Conservation (phyloP, 2,329 filamentous ascomycete species). For the Hymenoscyphus infarciens region DNA sequence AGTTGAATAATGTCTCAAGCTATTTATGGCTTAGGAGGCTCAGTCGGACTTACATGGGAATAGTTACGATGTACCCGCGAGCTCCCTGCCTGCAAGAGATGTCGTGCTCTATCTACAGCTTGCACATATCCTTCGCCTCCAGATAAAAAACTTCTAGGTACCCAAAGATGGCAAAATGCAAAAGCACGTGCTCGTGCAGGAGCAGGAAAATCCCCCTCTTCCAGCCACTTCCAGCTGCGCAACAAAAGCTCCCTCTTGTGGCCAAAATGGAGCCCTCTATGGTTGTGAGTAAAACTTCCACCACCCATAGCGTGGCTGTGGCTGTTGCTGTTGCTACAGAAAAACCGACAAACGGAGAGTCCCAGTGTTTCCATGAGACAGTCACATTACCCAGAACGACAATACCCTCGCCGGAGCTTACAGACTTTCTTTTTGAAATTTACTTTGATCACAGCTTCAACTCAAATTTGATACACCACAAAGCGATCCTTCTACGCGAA, state of each 20-base stretch:
- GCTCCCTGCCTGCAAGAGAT: slow-evolving; percentile 22
- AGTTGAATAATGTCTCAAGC: background rate
- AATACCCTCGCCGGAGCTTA: slow-evolving; percentile 17
- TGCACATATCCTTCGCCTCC: slow-evolving; percentile 25
- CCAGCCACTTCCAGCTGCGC: background rate
- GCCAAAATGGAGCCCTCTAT: background rate
- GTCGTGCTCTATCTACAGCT: slow-evolving; percentile 18
- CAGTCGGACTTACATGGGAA: background rate
- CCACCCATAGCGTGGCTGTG: background rate
- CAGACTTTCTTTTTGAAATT: slow-evolving; percentile 19
- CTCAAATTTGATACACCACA: slow-evolving; percentile 19
- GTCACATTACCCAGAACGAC: background rate
- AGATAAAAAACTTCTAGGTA: slow-evolving; percentile 23
- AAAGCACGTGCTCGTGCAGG: slow-evolving; percentile 14
- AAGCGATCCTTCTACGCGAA: slow-evolving; percentile 18
- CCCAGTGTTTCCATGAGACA: background rate
- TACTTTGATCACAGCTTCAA: slow-evolving; percentile 20
- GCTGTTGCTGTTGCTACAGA: background rate
- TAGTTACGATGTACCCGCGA: slow-evolving; percentile 24
- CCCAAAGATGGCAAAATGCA: slow-evolving; percentile 21
- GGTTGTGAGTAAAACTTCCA: background rate
- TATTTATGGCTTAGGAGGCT: background rate
- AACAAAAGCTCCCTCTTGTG: slow-evolving; percentile 2
- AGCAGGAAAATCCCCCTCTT: slow-evolving; percentile 2
- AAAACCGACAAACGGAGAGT: background rate